Base-by-base conservation (phyloP, 2,329 filamentous ascomycete genomes). In the Arthrobotrys sinensis region DNA sequence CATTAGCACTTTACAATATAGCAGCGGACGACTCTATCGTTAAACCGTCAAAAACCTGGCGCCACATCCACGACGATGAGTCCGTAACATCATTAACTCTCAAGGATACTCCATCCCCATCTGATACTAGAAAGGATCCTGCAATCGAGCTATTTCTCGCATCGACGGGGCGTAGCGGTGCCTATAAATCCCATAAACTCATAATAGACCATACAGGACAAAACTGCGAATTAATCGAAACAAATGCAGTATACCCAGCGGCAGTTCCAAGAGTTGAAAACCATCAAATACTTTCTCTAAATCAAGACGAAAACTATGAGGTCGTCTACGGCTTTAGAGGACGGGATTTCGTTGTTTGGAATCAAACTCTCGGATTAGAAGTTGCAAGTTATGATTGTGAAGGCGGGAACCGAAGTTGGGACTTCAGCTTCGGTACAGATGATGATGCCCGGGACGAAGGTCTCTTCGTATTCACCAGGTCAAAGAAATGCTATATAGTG, bases 241-340 rank as follows among this genome's bases (percentile, higher is more conserved):
- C 8, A 28, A 72, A 63, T 19, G 57, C 48, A 8, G 57, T 63
- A 16, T 72, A 72, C 38, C 72, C 67, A 10, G 65, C 67, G 12
- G 34, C 73, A 10, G 55, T 68, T 28, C 63, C 68, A 40, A 69
- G 65, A 8, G 24, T 81, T 2, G 79, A 80, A 24, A 62, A 69
- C 4, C 68, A 68, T 21, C 70, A 67, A 16, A 60, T 34, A 3
- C 32, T 76, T 14, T 57, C 45, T 4, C 36, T 36, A 10, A 64
- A 65, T 5, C 62, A 75, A 16, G 73, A 79, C 19, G 68, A 69
- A 10, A 50, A 32, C 3, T 60, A 76, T 40, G 85, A 97, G 0
- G 86, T 94, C 32, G 85, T 97, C 11, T 92, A 91, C 83, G 95
- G 95, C 2, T 98, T 97, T 85, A 90, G 89, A 69, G 90, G 92